Percentiles rank a stretch among this genome's conserved stretches.
phyloP scores from a whole-genome alignment of 495 filamentous ascomycete genomes.

The Lasiosphaeris hirsuta region DNA sequence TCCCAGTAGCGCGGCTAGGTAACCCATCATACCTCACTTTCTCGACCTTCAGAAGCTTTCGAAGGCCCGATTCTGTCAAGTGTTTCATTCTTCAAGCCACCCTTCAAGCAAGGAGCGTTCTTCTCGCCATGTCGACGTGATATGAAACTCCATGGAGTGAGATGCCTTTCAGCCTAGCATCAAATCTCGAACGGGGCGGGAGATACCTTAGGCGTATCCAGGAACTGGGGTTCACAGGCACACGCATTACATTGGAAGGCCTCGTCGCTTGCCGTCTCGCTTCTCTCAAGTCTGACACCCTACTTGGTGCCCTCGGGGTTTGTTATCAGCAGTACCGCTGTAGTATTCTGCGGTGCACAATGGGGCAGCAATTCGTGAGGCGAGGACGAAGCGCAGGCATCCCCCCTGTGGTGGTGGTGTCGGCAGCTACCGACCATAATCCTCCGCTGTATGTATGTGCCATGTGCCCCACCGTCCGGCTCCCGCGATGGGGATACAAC shows the following conservation, averaged over 20 bases:
- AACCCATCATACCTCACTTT: not conserved
- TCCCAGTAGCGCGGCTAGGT: not conserved
- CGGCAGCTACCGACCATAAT: conserved; percentile 32
- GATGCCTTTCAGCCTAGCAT: conserved; percentile 25
- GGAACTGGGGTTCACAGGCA: conserved; percentile 22
- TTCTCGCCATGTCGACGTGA: conserved; percentile 6
- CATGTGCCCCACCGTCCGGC: conserved; percentile 10
- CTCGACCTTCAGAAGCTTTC: conserved; percentile 8
- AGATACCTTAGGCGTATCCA: conserved; percentile 19
- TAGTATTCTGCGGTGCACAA: not conserved
- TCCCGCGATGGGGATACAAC: conserved; percentile 20
- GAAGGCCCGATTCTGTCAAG: conserved; percentile 11
- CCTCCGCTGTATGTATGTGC: conserved; percentile 17
- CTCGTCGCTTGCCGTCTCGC: conserved; percentile 19
- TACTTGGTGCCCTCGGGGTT: not conserved
- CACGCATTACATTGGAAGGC: not conserved
- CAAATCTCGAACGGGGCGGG: conserved; percentile 20
- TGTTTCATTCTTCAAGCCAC: conserved; percentile 17
- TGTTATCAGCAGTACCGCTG: not conserved
- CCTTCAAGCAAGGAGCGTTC: not conserved
- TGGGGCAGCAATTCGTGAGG: not conserved
- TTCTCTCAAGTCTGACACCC: conserved; percentile 9
- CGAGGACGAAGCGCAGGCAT: conserved; percentile 8
- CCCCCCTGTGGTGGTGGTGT: conserved; percentile 12
- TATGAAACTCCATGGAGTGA: conserved; percentile 19